These are phyloP conservation scores for Populus euphratica DNA, from an alignment of 345 rosid genomes.

Conservation along the genomic window DNA sequence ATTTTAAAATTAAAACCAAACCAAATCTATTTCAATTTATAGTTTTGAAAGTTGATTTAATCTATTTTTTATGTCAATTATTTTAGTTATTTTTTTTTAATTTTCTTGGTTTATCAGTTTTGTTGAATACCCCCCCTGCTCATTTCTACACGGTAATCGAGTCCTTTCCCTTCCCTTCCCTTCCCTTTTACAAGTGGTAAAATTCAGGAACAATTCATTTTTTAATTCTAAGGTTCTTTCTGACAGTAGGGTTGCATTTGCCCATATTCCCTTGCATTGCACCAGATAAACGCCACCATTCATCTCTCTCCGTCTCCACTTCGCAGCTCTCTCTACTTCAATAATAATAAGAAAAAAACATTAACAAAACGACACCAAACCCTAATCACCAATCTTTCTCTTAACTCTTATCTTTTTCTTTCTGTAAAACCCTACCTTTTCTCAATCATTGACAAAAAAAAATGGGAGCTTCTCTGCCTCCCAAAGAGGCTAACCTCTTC, in stretches of 20 bases:
- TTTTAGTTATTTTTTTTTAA: too few relatives aligned
- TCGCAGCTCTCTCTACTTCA: not conserved
- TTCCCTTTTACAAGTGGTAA: too few relatives aligned
- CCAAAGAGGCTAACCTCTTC: constrained; percentile 99
- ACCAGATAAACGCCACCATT: constrained; percentile 71
- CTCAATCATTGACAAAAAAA: constrained; percentile 8
- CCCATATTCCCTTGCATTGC: constrained; percentile 9
- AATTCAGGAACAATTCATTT: not conserved
- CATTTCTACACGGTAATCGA: not conserved
- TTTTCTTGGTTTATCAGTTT: too few relatives aligned
- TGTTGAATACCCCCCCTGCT: not conserved
- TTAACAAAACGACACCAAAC: not conserved
- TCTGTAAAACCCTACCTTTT: constrained; percentile 16
- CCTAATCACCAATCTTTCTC: not conserved
- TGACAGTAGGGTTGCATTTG: constrained; percentile 55
- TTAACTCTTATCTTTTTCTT: not conserved
- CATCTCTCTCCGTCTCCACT: constrained; percentile 4
- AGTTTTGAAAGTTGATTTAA: too few relatives aligned
- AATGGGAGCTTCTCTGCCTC: constrained; percentile 98
- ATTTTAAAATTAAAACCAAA: too few relatives aligned
- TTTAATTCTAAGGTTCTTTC: constrained; percentile 14
- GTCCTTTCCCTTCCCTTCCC: not conserved
- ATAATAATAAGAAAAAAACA: not conserved
- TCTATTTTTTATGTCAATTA: too few relatives aligned
- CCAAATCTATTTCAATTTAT: too few relatives aligned